Conservation (phyloP, 768 basidiomycete genomes). For the Austroboletus festivus region DNA sequence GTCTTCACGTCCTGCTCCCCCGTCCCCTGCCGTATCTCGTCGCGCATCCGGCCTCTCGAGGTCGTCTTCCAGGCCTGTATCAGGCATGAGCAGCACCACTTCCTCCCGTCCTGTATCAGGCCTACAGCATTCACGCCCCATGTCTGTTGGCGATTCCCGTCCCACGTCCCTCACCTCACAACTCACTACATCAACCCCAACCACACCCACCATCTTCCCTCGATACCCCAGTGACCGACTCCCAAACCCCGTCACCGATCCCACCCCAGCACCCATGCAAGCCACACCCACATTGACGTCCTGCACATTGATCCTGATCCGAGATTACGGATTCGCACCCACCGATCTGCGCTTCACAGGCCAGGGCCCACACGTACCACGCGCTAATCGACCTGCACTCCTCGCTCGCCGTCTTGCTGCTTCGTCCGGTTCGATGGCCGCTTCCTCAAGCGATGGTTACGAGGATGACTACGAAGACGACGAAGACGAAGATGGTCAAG, state of each 20-base stretch:
- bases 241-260: not conserved
- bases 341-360: constrained; percentile 45
- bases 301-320: constrained; percentile 37
- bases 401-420: constrained; percentile 29
- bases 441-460: constrained; percentile 8
- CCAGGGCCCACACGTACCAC: constrained; percentile 39
- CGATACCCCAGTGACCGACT: too few species aligned
- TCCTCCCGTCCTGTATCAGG: constrained; percentile 22
- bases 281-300: not conserved
- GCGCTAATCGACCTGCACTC: constrained; percentile 33
- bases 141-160: constrained; percentile 4
- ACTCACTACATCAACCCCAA: not conserved
- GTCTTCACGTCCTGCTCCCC: constrained; percentile 57
- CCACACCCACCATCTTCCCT: not conserved
- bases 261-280: not conserved
- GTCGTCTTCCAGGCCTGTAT: constrained; percentile 23
- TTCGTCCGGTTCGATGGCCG: constrained; percentile 11
- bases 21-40: constrained; percentile 53
- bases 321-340: constrained; percentile 46
- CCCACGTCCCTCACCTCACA: not conserved
- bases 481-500: constrained; percentile 10
- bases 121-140: not conserved
- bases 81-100: constrained; percentile 11
- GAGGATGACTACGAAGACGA: constrained; percentile 8
- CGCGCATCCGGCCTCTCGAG: constrained; percentile 34